These are phyloP conservation scores for Saccharomycopsis crataegensis DNA, from an alignment of 1,139 yeast genomes.

Conservation along the genomic window DNA sequence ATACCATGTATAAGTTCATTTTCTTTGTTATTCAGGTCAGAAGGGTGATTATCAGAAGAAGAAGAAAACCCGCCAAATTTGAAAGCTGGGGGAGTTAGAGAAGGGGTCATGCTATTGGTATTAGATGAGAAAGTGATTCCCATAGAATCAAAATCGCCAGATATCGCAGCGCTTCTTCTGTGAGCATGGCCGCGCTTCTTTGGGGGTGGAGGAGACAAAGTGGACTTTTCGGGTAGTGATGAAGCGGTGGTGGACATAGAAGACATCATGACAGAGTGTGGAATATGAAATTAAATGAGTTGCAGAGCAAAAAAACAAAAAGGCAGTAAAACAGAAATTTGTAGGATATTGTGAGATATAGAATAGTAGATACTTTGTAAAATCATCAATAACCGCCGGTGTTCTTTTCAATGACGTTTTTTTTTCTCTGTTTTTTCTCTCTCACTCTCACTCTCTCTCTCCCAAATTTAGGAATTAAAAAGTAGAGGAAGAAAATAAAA, in stretches of 20 bases:
- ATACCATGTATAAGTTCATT: constrained; percentile 18
- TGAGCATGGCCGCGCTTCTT: constrained; percentile 50
- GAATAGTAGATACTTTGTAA: no score
- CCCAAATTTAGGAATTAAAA: no score
- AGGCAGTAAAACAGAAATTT: background rate
- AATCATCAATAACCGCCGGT: no score
- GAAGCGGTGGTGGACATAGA: background rate
- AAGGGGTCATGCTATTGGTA: constrained; percentile 18
- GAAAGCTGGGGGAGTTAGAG: constrained; percentile 16
- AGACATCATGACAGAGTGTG: background rate
- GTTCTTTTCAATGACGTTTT: no score
- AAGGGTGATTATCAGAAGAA: constrained; percentile 24
- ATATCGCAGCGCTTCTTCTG: constrained; percentile 63
- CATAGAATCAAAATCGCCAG: constrained; percentile 58
- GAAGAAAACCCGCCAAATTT: constrained; percentile 16
- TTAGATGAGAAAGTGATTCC: constrained; percentile 23
- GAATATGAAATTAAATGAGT: background rate
- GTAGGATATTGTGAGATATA: no score
- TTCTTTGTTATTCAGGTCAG: constrained; percentile 18
- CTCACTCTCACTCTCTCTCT: no score
- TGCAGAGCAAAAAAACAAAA: background rate
- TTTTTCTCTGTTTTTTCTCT: no score
- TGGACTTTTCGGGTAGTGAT: background rate
- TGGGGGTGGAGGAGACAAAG: background rate
- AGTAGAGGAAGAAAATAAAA: no score